Evolutionary conservation across 768 basidiomycete genomes (phyloP).

Genomic region (Russula brevipes): DNA sequence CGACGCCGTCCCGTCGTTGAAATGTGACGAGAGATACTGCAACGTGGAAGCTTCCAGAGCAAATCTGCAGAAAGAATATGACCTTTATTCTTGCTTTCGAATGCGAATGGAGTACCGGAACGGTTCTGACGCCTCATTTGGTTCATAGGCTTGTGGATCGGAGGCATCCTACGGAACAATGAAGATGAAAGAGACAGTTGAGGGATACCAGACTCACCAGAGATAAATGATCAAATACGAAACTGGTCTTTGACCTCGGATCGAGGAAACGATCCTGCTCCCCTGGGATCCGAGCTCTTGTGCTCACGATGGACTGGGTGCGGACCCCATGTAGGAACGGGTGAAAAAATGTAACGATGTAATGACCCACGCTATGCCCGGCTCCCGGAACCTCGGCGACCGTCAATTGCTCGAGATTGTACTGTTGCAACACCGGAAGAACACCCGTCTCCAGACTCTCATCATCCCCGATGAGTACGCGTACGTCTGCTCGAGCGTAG

Average conservation of each 20-base stretch:
- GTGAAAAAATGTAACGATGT: neutral
- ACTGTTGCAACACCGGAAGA: conserved; percentile 70
- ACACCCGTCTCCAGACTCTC: conserved; percentile 73
- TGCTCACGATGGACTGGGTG: conserved; percentile 76
- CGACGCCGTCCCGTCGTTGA: conserved; percentile 68
- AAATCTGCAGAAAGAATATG: conserved; percentile 39
- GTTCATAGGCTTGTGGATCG: conserved; percentile 59
- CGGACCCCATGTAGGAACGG: neutral
- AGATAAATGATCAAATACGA: conserved; percentile 79
- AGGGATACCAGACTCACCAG: conserved; percentile 48
- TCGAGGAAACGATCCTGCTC: conserved; percentile 74
- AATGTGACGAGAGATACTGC: conserved; percentile 76
- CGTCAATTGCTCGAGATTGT: conserved; percentile 85
- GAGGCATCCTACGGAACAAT: conserved; percentile 59
- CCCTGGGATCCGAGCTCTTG: conserved; percentile 52
- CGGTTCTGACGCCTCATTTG: conserved; percentile 60
- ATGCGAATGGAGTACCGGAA: conserved; percentile 52
- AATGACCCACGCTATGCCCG: conserved; percentile 61
- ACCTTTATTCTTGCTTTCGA: neutral
- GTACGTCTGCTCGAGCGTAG: conserved; percentile 58
- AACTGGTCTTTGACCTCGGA: conserved; percentile 71
- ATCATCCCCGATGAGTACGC: conserved; percentile 85
- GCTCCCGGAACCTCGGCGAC: conserved; percentile 78
- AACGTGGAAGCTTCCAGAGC: conserved; percentile 66
- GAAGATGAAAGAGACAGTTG: neutral